These are phyloP conservation scores for Amaranthus cruentus DNA, from an alignment of 148 eudicot species.

Conservation along the genomic window DNA sequence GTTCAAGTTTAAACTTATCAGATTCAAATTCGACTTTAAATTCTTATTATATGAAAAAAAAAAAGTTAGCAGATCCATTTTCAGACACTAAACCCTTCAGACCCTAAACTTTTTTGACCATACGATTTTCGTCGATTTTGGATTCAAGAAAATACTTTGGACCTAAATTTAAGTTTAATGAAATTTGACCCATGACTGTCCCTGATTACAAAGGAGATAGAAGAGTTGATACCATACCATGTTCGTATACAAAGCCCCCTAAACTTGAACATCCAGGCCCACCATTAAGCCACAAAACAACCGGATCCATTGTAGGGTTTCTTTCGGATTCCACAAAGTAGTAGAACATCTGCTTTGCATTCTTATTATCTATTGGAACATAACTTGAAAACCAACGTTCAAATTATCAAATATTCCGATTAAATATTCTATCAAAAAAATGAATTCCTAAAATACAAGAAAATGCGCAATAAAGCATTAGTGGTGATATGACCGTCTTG, in stretches of 20 bases:
- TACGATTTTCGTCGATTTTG: too few species aligned
- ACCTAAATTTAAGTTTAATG: not conserved
- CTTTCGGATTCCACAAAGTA: constrained; percentile 35
- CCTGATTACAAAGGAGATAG: not conserved
- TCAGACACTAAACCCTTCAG: too few species aligned
- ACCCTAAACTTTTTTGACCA: too few species aligned
- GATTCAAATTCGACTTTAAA: too few species aligned
- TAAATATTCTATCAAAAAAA: not conserved
- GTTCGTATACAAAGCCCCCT: constrained; percentile 30
- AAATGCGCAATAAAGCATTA: too few species aligned
- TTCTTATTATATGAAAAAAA: too few species aligned
- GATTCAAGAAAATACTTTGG: not conserved
- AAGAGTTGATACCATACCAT: constrained; percentile 11
- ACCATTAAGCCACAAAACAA: constrained; percentile 38
- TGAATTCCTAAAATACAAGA: not conserved
- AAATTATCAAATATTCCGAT: not conserved
- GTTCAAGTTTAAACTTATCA: too few species aligned
- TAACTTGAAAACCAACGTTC: constrained; percentile 17
- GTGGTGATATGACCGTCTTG: too few species aligned
- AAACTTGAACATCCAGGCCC: constrained; percentile 36
- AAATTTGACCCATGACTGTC: not conserved
- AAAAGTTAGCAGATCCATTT: too few species aligned
- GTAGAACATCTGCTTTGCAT: constrained; percentile 25
- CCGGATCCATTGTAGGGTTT: constrained; percentile 24
- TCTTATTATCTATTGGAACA: constrained; percentile 7